These are phyloP conservation scores for Nemania sp. DNA, from an alignment of 2,329 filamentous ascomycete genomes.

Conservation along the genomic window DNA sequence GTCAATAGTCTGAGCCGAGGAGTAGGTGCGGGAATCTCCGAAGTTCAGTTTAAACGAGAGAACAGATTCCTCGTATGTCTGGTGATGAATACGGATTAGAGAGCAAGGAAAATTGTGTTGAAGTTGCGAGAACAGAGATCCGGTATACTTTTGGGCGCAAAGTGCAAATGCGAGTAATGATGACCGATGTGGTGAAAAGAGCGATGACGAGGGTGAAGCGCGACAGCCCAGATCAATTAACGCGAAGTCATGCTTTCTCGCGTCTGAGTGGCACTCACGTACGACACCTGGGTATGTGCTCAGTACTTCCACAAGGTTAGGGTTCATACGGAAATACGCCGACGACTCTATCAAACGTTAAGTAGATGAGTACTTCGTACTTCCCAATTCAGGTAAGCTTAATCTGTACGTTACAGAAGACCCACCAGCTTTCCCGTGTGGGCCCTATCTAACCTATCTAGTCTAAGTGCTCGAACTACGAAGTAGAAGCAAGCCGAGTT, in stretches of 20 bases:
- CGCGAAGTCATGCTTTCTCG: constrained; percentile 28
- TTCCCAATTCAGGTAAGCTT: too few species aligned
- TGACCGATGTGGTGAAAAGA: background rate
- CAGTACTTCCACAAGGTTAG: too few species aligned
- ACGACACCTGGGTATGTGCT: too few species aligned
- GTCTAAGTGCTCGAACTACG: too few species aligned
- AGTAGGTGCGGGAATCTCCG: background rate
- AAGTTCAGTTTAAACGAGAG: background rate
- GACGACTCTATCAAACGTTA: too few species aligned
- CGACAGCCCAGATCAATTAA: constrained; percentile 26
- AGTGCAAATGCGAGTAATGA: background rate
- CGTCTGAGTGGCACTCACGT: too few species aligned
- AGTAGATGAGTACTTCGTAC: background rate
- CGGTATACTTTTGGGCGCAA: background rate
- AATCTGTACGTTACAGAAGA: too few species aligned
- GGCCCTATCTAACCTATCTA: too few species aligned
- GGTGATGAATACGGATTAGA: background rate
- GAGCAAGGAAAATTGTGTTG: background rate
- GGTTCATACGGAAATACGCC: too few species aligned
- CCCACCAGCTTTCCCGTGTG: too few species aligned
- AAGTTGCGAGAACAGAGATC: background rate
- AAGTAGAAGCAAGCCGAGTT: too few species aligned
- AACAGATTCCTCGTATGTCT: background rate
- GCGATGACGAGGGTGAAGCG: constrained; percentile 17
- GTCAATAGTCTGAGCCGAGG: background rate